Percentiles rank a stretch among this genome's conserved stretches.
Conservation (phyloP, 73 alveolate genomes). For the Paramecium sonneborni region DNA sequence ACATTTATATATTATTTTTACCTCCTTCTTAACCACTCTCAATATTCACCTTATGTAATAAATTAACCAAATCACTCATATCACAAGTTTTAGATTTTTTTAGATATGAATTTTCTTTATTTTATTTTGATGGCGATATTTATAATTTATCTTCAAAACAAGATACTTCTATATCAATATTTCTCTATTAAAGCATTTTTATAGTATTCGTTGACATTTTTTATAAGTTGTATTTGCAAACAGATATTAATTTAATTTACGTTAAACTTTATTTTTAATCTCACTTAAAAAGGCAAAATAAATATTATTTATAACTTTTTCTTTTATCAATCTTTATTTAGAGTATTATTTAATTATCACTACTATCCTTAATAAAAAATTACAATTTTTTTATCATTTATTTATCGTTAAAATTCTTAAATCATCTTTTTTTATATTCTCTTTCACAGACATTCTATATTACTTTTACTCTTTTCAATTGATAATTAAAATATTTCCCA, state of each 20-base stretch:
- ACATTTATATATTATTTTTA: background rate
- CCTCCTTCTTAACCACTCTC: background rate
- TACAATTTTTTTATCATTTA: background rate
- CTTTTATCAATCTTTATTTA: background rate
- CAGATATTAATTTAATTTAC: conserved; percentile 28
- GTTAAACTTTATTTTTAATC: conserved; percentile 27
- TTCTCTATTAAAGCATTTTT: background rate
- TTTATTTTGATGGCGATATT: conserved; percentile 31
- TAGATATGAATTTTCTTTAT: conserved; percentile 45
- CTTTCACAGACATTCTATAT: too few species aligned
- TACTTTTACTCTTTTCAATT: background rate
- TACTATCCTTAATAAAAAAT: background rate
- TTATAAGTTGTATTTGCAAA: background rate
- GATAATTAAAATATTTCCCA: background rate
- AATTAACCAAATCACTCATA: background rate
- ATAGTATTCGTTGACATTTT: conserved; percentile 23
- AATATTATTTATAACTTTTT: background rate
- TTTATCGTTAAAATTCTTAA: background rate
- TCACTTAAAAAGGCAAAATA: background rate
- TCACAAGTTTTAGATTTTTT: background rate
- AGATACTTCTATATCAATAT: background rate
- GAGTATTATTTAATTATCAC: background rate
- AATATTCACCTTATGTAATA: background rate
- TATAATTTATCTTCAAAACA: conserved; percentile 29
- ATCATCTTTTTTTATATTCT: background rate